Conservation (phyloP, 495 filamentous ascomycete genomes). For the Tricharina praecox region DNA sequence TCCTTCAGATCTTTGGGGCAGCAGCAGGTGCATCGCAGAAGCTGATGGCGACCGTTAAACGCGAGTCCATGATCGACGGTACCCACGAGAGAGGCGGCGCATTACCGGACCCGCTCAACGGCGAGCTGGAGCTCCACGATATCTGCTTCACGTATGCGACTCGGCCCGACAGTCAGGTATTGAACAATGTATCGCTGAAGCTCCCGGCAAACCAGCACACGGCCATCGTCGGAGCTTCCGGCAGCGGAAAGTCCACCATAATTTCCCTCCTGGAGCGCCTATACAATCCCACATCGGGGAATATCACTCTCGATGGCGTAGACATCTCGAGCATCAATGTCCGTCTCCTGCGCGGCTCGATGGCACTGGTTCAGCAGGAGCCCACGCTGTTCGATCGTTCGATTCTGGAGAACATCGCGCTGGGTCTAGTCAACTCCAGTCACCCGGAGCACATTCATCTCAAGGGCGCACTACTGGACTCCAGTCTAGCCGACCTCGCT, state of each 20-base stretch:
- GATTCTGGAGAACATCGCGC: slow-evolving; percentile 50
- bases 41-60: slow-evolving; percentile 38
- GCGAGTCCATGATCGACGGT: slow-evolving; percentile 35
- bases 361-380: slow-evolving; percentile 52
- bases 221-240: slow-evolving; percentile 51
- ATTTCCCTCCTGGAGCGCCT: slow-evolving; percentile 39
- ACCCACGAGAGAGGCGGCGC: slow-evolving; percentile 27
- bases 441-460: slow-evolving; percentile 33
- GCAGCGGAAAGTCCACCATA: slow-evolving; percentile 57
- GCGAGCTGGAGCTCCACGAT: slow-evolving; percentile 35
- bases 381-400: slow-evolving; percentile 47
- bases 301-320: slow-evolving; percentile 37
- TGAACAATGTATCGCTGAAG: slow-evolving; percentile 34
- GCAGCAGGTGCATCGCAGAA: slow-evolving; percentile 33
- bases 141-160: slow-evolving; percentile 46
- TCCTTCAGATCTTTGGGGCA: slow-evolving; percentile 34
- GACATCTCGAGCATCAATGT: slow-evolving; percentile 41
- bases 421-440: slow-evolving; percentile 37
- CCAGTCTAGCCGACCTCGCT: slow-evolving; percentile 13
- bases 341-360: slow-evolving; percentile 37
- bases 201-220: slow-evolving; percentile 43
- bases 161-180: slow-evolving; percentile 38
- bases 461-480: slow-evolving; percentile 22
- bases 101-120: slow-evolving; percentile 28
- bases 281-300: slow-evolving; percentile 36